Percentiles rank a stretch among this genome's conserved stretches.
These are phyloP conservation scores for Ogataea pini DNA, from an alignment of 805 yeast species.

Conservation along the genomic window DNA sequence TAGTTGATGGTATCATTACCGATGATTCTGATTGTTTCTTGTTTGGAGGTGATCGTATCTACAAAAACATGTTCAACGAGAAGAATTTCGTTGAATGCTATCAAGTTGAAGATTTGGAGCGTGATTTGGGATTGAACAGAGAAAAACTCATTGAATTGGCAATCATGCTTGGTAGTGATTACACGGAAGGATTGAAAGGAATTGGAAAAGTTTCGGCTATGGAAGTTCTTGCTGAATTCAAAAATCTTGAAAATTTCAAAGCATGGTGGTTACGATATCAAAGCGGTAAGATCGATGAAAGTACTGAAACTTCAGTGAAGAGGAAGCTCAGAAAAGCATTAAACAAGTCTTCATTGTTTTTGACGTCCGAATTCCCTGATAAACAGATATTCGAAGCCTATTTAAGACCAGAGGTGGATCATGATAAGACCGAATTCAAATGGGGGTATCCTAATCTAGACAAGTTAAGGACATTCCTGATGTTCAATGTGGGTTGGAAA, in stretches of 20 bases:
- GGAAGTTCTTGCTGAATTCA: constrained; percentile 88
- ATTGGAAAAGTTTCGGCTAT: constrained; percentile 92
- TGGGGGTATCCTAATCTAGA: constrained; percentile 94
- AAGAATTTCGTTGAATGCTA: constrained; percentile 90
- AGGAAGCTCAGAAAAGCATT: constrained; percentile 60
- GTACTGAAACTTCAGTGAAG: constrained; percentile 48
- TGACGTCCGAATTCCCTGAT: constrained; percentile 73
- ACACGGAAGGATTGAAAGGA: constrained; percentile 89
- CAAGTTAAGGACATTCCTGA: constrained; percentile 67
- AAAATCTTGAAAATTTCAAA: constrained; percentile 41
- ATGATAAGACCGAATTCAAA: constrained; percentile 69
- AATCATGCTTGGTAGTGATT: constrained; percentile 86
- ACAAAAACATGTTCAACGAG: constrained; percentile 93
- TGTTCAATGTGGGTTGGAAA: constrained; percentile 77
- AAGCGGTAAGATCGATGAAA: constrained; percentile 40
- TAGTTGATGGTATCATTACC: constrained; percentile 94
- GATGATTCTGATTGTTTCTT: constrained; percentile 97
- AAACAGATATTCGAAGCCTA: constrained; percentile 71
- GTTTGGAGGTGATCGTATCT: constrained; percentile 83
- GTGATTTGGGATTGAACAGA: constrained; percentile 65
- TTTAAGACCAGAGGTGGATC: constrained; percentile 77
- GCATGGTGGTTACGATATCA: constrained; percentile 60
- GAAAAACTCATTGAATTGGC: constrained; percentile 77
- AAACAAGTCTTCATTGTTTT: constrained; percentile 49
- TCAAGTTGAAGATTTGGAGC: constrained; percentile 54